Percentiles rank a stretch among this genome's conserved stretches.
Conservation (phyloP, 495 filamentous ascomycete species). For the Penicillium salamii region DNA sequence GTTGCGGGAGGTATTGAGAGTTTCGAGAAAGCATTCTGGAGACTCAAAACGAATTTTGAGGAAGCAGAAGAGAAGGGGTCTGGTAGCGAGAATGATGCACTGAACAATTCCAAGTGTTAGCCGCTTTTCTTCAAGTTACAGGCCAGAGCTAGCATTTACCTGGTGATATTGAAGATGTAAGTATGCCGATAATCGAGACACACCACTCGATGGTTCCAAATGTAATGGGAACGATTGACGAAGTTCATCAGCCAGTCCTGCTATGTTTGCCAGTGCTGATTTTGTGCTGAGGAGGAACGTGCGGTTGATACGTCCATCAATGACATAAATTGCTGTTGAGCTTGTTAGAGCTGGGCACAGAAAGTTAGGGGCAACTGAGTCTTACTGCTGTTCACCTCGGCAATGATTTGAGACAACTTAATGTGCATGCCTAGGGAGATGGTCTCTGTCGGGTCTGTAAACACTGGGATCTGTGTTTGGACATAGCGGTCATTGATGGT, state of each 20-base stretch:
- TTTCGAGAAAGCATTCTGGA: constrained; percentile 19
- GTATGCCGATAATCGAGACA: constrained; percentile 40
- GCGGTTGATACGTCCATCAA: constrained; percentile 39
- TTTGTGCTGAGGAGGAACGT: constrained; percentile 41
- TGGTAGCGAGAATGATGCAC: constrained; percentile 42
- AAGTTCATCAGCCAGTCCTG: constrained; percentile 36
- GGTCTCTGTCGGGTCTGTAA: constrained; percentile 28
- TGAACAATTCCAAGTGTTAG: constrained; percentile 1
- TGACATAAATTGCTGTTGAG: constrained; percentile 40
- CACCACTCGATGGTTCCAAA: constrained; percentile 32
- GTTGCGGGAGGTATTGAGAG: constrained; percentile 28
- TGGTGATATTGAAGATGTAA: constrained; percentile 46
- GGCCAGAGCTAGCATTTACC: constrained; percentile 10
- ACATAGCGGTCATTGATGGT: constrained; percentile 37
- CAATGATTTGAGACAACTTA: constrained; percentile 39
- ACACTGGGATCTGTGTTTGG: constrained; percentile 33
- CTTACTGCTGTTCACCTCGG: constrained; percentile 40
- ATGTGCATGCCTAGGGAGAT: constrained; percentile 40
- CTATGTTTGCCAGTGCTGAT: constrained; percentile 36
- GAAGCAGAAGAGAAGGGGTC: constrained; percentile 39
- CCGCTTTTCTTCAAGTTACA: not conserved
- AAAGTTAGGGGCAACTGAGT: not conserved
- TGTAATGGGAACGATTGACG: constrained; percentile 31
- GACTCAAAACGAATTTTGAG: constrained; percentile 35
- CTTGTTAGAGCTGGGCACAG: not conserved